These are phyloP conservation scores for Suillus subaureus DNA, from an alignment of 768 basidiomycete genomes.

Conservation along the genomic window DNA sequence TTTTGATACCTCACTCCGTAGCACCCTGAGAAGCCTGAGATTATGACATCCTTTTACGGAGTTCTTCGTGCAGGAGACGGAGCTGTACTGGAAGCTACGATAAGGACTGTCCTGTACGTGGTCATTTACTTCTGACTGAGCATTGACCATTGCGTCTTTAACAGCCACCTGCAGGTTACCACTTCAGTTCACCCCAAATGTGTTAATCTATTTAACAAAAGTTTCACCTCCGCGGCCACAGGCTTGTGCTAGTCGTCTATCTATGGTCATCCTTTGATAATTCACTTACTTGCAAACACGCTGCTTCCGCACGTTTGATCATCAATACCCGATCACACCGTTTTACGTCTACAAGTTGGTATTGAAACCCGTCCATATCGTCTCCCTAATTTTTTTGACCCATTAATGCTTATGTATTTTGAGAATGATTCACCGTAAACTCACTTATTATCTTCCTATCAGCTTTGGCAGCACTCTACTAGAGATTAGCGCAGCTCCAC, in stretches of 20 bases:
- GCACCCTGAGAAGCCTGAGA: constrained; percentile 1
- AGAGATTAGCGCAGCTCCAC: constrained; percentile 1
- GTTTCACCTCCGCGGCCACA: constrained; percentile 6
- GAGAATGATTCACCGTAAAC: constrained; percentile 34
- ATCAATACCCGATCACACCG: constrained; percentile 33
- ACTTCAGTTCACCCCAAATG: not conserved
- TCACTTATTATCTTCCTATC: constrained; percentile 7
- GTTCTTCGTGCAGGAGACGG: constrained; percentile 1
- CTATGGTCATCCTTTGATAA: constrained; percentile 16
- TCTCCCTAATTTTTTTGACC: constrained; percentile 28
- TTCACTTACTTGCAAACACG: constrained; percentile 38
- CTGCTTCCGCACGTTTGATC: constrained; percentile 36
- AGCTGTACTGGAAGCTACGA: constrained; percentile 1
- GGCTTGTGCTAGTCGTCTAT: not conserved
- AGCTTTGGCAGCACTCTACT: not conserved
- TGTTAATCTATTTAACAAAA: constrained; percentile 6
- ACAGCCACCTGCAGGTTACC: not conserved
- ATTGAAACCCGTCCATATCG: constrained; percentile 25
- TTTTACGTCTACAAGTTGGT: constrained; percentile 25
- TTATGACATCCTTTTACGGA: not conserved
- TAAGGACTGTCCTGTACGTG: constrained; percentile 2
- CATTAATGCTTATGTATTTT: constrained; percentile 39
- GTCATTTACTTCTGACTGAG: not conserved
- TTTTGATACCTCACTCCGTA: constrained; percentile 4
- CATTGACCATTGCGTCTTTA: not conserved